These are phyloP conservation scores for Paradendryphiella salina DNA, from an alignment of 2,329 filamentous ascomycete species.

Conservation along the genomic window DNA sequence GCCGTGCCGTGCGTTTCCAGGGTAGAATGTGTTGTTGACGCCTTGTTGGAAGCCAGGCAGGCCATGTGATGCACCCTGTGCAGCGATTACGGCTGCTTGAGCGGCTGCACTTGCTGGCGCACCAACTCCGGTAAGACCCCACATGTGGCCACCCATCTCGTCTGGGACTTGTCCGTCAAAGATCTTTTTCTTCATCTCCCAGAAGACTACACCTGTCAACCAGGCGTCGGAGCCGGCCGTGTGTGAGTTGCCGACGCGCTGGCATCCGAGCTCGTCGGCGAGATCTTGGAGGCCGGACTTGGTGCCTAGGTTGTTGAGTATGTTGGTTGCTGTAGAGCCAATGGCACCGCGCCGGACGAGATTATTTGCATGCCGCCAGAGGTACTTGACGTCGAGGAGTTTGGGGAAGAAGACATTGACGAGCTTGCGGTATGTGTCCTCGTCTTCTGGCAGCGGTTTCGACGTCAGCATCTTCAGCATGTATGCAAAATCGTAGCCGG, in stretches of 20 bases:
- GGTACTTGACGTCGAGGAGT: conserved; percentile 94
- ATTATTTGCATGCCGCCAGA: conserved; percentile 84
- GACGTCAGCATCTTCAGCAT: conserved; percentile 90
- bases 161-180: conserved; percentile 81
- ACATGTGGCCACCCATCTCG: conserved; percentile 85
- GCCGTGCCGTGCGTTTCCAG: conserved; percentile 46
- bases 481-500: conserved; percentile 97
- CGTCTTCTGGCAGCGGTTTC: conserved; percentile 81
- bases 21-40: conserved; percentile 48
- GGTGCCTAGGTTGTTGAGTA: conserved; percentile 81
- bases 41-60: conserved; percentile 36
- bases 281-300: conserved; percentile 93
- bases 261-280: conserved; percentile 88
- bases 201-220: conserved; percentile 92
- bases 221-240: conserved; percentile 93
- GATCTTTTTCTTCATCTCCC: conserved; percentile 85
- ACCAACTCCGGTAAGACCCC: conserved; percentile 74
- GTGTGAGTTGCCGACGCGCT: conserved; percentile 83
- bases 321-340: conserved; percentile 61
- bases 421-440: conserved; percentile 83
- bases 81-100: conserved; percentile 50
- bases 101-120: conserved; percentile 60
- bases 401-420: conserved; percentile 93
- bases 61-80: conserved; percentile 45
- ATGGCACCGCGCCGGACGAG: conserved; percentile 58